phyloP scores from a whole-genome alignment of 805 yeast species.

The Zygosaccharomyces gambellarensis region DNA sequence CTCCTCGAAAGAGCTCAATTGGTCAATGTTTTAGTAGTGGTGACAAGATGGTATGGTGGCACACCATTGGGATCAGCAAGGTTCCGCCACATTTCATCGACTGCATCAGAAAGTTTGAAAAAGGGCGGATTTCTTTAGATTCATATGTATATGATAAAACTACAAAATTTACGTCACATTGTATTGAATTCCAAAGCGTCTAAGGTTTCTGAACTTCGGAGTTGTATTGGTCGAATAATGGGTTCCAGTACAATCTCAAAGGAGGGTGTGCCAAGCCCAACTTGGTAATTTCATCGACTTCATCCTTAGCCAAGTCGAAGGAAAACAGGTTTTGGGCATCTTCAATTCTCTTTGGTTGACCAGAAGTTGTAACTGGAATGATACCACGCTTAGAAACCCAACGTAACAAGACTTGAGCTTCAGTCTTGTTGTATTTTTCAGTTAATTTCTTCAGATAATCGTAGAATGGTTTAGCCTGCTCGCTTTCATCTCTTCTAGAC shows the following conservation, averaged over 20 bases:
- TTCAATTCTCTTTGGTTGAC: slow-evolving; percentile 50
- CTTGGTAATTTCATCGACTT: slow-evolving; percentile 41
- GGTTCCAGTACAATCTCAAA: slow-evolving; percentile 36
- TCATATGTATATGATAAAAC: neutral
- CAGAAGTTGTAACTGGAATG: slow-evolving; percentile 71
- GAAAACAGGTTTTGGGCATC: slow-evolving; percentile 54
- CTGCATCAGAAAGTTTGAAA: slow-evolving; percentile 48
- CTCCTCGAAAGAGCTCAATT: slow-evolving; percentile 47
- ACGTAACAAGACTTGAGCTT: slow-evolving; percentile 61
- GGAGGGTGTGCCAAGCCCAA: slow-evolving; percentile 38
- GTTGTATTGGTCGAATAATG: slow-evolving; percentile 22
- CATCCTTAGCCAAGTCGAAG: slow-evolving; percentile 50
- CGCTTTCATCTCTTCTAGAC: slow-evolving; percentile 39
- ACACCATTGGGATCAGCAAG: slow-evolving; percentile 65
- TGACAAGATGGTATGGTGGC: slow-evolving; percentile 82
- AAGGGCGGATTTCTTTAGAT: slow-evolving; percentile 37
- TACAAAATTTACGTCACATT: neutral
- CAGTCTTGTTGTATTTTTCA: slow-evolving; percentile 54
- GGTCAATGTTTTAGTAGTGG: slow-evolving; percentile 58
- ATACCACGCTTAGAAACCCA: slow-evolving; percentile 65
- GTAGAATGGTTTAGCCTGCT: slow-evolving; percentile 33
- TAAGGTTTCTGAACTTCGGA: slow-evolving; percentile 20
- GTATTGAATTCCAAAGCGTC: neutral
- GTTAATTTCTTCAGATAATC: slow-evolving; percentile 41
- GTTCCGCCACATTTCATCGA: slow-evolving; percentile 60